Evolutionary conservation across 371 early-diverging fungal species (phyloP).

Genomic region (Haplosporangium sp.): DNA sequence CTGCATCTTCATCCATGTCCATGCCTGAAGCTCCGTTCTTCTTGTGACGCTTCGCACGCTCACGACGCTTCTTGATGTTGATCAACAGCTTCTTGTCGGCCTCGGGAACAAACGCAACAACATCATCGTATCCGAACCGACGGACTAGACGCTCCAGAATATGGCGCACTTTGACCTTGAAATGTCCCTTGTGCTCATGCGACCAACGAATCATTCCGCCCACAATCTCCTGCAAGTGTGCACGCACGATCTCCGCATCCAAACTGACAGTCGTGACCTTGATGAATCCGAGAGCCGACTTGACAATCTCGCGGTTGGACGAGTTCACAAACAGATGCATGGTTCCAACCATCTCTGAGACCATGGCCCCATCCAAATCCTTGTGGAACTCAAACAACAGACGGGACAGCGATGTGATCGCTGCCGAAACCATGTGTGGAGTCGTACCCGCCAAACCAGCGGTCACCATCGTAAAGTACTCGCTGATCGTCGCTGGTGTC

Average conservation of each 20-base stretch:
- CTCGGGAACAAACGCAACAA: conserved; percentile 87
- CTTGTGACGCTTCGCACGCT: conserved; percentile 87
- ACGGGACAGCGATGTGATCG: conserved; percentile 85
- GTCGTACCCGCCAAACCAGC: conserved; percentile 95
- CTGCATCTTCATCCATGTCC: conserved; percentile 64
- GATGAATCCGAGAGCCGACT: conserved; percentile 91
- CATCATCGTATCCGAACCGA: conserved; percentile 81
- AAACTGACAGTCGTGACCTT: conserved; percentile 92
- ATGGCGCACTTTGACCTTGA: conserved; percentile 92
- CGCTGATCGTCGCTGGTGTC: conserved; percentile 64
- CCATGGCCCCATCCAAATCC: conserved; percentile 65
- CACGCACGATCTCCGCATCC: conserved; percentile 72
- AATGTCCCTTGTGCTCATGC: conserved; percentile 86
- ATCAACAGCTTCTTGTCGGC: conserved; percentile 87
- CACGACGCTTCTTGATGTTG: conserved; percentile 93
- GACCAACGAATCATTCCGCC: conserved; percentile 82
- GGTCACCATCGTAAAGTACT: conserved; percentile 87
- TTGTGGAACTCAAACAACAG: conserved; percentile 91
- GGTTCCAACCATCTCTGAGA: conserved; percentile 74
- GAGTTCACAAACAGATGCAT: conserved; percentile 81
- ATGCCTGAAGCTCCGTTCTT: conserved; percentile 36
- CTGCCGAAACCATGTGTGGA: conserved; percentile 93
- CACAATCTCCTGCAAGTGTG: conserved; percentile 74
- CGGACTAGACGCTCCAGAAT: conserved; percentile 93
- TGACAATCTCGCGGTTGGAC: conserved; percentile 91